Evolutionary conservation across 2,329 filamentous ascomycete species (phyloP).

Genomic region (Arthrobotrys musiformis): DNA sequence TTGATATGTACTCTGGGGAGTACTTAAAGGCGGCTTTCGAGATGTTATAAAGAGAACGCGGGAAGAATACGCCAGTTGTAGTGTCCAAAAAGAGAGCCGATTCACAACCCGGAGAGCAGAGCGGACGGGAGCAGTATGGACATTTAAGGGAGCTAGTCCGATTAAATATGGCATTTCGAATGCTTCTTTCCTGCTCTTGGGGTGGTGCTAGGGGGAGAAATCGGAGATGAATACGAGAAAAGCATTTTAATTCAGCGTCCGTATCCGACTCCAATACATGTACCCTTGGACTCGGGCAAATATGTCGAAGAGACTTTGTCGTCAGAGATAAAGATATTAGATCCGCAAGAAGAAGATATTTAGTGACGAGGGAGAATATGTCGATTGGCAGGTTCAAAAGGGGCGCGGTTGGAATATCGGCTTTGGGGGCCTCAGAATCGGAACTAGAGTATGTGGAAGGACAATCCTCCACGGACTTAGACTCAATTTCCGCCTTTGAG

Average conservation of each 20-base stretch:
- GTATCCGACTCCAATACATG: not conserved
- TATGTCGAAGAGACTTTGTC: conserved; percentile 22
- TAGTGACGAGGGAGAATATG: conserved; percentile 15
- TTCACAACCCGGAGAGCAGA: conserved; percentile 18
- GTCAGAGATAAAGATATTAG: conserved; percentile 29
- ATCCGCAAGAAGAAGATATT: conserved; percentile 5
- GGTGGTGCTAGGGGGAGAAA: conserved; percentile 2
- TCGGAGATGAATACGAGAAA: conserved; percentile 31
- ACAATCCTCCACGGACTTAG: not conserved
- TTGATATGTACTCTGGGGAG: conserved; percentile 10
- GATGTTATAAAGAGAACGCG: not conserved
- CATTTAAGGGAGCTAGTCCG: conserved; percentile 1
- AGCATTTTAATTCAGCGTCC: conserved; percentile 9
- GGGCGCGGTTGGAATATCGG: not conserved
- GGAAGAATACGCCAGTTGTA: conserved; percentile 23
- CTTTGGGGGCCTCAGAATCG: not conserved
- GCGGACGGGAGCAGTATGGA: conserved; percentile 24
- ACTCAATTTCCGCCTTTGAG: not conserved
- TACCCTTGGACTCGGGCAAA: conserved; percentile 1
- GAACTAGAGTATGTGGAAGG: not conserved
- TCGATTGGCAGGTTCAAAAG: conserved; percentile 30
- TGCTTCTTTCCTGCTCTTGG: not conserved
- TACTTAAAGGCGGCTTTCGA: conserved; percentile 24
- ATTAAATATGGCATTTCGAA: not conserved
- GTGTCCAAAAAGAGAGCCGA: conserved; percentile 33